Evolutionary conservation across 2,329 filamentous ascomycete genomes (phyloP).

Genomic region (Aspergillus awamori): DNA sequence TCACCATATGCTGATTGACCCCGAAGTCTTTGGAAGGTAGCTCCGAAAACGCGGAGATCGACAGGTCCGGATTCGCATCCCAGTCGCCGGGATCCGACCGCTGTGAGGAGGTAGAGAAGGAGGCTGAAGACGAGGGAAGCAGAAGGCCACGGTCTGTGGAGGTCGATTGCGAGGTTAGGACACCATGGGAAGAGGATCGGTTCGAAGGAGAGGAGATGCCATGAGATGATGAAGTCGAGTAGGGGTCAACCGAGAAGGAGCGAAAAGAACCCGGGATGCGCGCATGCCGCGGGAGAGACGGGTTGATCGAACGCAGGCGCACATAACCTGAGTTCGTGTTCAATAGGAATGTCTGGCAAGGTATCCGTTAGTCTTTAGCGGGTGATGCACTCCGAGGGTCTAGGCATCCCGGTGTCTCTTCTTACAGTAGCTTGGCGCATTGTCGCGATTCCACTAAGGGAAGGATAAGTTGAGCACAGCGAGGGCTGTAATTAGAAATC

Average conservation of each 20-base stretch:
- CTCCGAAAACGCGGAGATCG: conserved; percentile 73
- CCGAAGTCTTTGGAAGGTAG: conserved; percentile 81
- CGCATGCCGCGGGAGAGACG: conserved; percentile 22
- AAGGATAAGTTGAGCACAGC: conserved; percentile 32
- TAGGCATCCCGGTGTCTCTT: background rate
- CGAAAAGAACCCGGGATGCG: conserved; percentile 27
- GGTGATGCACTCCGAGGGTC: background rate
- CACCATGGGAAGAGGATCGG: conserved; percentile 24
- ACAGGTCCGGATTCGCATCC: conserved; percentile 74
- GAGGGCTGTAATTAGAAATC: conserved; percentile 20
- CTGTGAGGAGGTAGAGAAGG: conserved; percentile 38
- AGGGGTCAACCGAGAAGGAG: conserved; percentile 35
- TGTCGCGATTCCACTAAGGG: conserved; percentile 20
- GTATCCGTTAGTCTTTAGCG: conserved; percentile 10
- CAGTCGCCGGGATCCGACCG: conserved; percentile 57
- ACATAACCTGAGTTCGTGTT: conserved; percentile 26
- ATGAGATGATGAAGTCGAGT: conserved; percentile 20
- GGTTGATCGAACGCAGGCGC: conserved; percentile 25
- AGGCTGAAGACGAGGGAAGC: conserved; percentile 24
- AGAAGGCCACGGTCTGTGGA: conserved; percentile 18
- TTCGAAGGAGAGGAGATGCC: conserved; percentile 18
- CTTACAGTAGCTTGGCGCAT: conserved; percentile 40
- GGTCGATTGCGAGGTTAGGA: conserved; percentile 16
- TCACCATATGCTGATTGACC: conserved; percentile 93
- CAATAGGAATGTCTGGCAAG: conserved; percentile 28